Evolutionary conservation across 1,284 basidiomycete genomes (phyloP).

Genomic region (Cryptococcus sp.): DNA sequence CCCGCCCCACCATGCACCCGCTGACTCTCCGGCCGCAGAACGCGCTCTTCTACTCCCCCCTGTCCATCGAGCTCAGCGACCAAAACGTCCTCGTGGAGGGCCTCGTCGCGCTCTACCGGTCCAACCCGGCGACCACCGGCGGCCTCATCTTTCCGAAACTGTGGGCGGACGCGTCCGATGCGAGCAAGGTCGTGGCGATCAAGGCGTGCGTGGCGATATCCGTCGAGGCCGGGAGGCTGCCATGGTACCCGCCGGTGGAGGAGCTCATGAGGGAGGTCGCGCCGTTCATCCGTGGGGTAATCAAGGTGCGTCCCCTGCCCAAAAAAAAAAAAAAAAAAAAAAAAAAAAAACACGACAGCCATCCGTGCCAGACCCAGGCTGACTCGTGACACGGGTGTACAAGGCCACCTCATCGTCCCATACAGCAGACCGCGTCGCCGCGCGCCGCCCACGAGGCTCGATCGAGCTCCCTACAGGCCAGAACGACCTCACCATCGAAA

Average conservation of each 20-base stretch:
- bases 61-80: slow-evolving; percentile 59
- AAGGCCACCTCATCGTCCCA: neutral
- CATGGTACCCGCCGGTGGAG: slow-evolving; percentile 28
- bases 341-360: no score
- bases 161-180: slow-evolving; percentile 70
- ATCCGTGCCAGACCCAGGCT: neutral
- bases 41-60: slow-evolving; percentile 37
- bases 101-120: slow-evolving; percentile 67
- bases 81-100: slow-evolving; percentile 73
- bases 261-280: slow-evolving; percentile 26
- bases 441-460: slow-evolving; percentile 10
- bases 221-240: slow-evolving; percentile 38
- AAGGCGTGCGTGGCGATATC: slow-evolving; percentile 62
- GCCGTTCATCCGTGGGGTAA: slow-evolving; percentile 23
- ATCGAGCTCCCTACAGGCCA: slow-evolving; percentile 13
- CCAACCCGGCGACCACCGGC: slow-evolving; percentile 57
- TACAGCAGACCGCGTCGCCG: neutral
- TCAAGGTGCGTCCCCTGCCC: slow-evolving; percentile 26
- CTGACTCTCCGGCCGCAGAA: slow-evolving; percentile 24
- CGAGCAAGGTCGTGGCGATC: slow-evolving; percentile 72
- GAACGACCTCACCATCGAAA: slow-evolving; percentile 28
- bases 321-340: no score
- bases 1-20: neutral
- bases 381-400: neutral
- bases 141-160: slow-evolving; percentile 64